Conservation (phyloP, 495 filamentous ascomycete genomes). For the Neurospora sp. region DNA sequence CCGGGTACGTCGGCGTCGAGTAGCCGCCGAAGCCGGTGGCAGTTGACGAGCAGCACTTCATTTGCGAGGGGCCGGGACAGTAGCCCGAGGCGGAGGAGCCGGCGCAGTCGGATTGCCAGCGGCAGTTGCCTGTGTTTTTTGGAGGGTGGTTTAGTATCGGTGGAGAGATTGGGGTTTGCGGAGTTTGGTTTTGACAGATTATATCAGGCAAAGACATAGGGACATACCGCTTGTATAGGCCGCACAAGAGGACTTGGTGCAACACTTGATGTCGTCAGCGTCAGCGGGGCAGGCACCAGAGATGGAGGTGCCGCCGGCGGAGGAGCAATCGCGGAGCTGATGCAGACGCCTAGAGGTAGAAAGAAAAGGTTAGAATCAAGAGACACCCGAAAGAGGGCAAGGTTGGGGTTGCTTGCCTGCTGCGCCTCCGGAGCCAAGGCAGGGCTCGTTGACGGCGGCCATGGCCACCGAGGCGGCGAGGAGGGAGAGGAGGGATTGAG, state of each 20-base stretch:
- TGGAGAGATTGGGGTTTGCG: too few species aligned
- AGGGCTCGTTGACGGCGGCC: slow-evolving; percentile 29
- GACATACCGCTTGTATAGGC: slow-evolving; percentile 1
- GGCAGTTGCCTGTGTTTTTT: slow-evolving; percentile 20
- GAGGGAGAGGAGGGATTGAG: slow-evolving; percentile 3
- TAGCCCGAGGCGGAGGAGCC: slow-evolving; percentile 15
- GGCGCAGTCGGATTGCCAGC: slow-evolving; percentile 27
- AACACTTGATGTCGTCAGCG: slow-evolving; percentile 29
- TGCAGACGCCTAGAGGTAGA: slow-evolving; percentile 22
- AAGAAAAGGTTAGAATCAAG: neutral
- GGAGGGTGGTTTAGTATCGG: too few species aligned
- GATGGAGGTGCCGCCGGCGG: slow-evolving; percentile 21
- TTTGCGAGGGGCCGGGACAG: slow-evolving; percentile 29
- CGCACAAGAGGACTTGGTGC: slow-evolving; percentile 28
- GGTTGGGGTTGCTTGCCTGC: slow-evolving; percentile 7
- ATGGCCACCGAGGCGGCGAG: slow-evolving; percentile 12
- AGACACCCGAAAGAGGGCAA: neutral
- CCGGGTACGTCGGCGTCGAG: slow-evolving; percentile 18
- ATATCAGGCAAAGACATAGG: neutral
- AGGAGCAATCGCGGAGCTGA: slow-evolving; percentile 19
- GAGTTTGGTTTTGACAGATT: too few species aligned
- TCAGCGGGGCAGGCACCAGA: slow-evolving; percentile 26
- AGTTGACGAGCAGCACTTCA: slow-evolving; percentile 29
- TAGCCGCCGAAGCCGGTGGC: slow-evolving; percentile 23
- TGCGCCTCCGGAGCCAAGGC: slow-evolving; percentile 19